phyloP scores from a whole-genome alignment of 1,284 basidiomycete genomes.

The Ustilago lituana region DNA sequence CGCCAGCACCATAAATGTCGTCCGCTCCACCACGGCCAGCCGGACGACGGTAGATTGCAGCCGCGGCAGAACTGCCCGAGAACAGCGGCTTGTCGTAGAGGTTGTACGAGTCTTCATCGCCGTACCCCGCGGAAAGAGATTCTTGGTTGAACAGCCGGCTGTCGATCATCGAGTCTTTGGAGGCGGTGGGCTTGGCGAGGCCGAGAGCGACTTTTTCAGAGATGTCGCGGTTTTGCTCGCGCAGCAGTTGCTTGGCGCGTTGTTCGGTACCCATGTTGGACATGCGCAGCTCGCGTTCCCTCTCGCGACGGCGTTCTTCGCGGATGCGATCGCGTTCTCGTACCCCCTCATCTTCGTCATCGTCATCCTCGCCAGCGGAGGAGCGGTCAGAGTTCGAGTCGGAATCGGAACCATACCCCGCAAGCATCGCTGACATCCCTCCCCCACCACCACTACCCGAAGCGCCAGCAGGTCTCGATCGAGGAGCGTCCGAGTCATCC shows the following conservation, averaged over 20 bases:
- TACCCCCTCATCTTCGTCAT: constrained; percentile 79
- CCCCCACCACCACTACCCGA: constrained; percentile 3
- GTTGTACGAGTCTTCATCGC: constrained; percentile 90
- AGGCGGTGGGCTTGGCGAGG: constrained; percentile 91
- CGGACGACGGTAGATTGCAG: constrained; percentile 94
- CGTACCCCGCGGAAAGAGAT: constrained; percentile 79
- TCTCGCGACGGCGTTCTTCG: constrained; percentile 87
- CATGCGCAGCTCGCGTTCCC: constrained; percentile 98
- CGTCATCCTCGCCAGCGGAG: constrained; percentile 62
- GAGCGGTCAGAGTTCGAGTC: constrained; percentile 72
- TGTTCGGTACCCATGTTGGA: constrained; percentile 98
- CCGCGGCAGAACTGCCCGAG: constrained; percentile 92
- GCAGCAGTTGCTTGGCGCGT: constrained; percentile 91
- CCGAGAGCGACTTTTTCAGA: constrained; percentile 99
- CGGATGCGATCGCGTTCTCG: constrained; percentile 89
- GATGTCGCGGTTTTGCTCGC: constrained; percentile 95
- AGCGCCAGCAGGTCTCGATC: constrained; percentile 1
- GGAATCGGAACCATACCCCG: constrained; percentile 74
- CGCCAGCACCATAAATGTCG: constrained; percentile 79
- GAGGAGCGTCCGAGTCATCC: constrained; percentile 22
- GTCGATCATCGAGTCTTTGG: constrained; percentile 90
- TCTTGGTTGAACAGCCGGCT: constrained; percentile 97
- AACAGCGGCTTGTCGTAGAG: constrained; percentile 95
- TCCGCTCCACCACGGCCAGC: constrained; percentile 71
- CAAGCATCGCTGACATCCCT: constrained; percentile 42